phyloP scores from a whole-genome alignment of 306 rosid genomes.

The Medicago ruthenica region DNA sequence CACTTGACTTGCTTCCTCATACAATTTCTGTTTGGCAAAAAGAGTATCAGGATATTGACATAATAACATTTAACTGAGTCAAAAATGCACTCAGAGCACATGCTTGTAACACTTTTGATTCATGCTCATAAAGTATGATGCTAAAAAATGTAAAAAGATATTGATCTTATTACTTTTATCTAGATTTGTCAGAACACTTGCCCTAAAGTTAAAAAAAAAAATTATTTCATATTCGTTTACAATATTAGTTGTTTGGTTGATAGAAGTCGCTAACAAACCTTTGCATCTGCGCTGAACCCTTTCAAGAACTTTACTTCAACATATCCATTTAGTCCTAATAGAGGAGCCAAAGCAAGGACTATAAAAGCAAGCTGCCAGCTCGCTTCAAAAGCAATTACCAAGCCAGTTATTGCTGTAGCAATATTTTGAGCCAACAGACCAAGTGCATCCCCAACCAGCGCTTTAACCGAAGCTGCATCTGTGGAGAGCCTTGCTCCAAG shows the following conservation, averaged over 20 bases:
- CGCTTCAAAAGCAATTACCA: slow-evolving; percentile 57
- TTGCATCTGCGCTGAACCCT: slow-evolving; percentile 64
- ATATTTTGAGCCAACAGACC: slow-evolving; percentile 58
- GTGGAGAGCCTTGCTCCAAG: slow-evolving; percentile 64
- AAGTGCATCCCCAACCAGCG: slow-evolving; percentile 71
- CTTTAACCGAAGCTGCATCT: slow-evolving; percentile 61
- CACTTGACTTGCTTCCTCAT: slow-evolving; percentile 73
- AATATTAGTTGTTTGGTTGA: slow-evolving; percentile 5
- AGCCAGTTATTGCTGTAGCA: slow-evolving; percentile 46
- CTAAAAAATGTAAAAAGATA: slow-evolving; percentile 9
- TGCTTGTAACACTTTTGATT: slow-evolving; percentile 12
- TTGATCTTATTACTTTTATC: background rate
- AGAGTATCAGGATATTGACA: slow-evolving; percentile 4
- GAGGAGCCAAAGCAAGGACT: slow-evolving; percentile 55
- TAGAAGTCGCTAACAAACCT: slow-evolving; percentile 49
- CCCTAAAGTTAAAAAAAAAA: background rate
- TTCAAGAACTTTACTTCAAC: slow-evolving; percentile 48
- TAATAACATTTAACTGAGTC: background rate
- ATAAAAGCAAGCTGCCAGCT: slow-evolving; percentile 60
- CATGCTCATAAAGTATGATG: slow-evolving; percentile 6
- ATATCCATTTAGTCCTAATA: slow-evolving; percentile 49
- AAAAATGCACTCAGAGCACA: slow-evolving; percentile 9
- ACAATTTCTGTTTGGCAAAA: slow-evolving; percentile 51
- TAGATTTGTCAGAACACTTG: background rate
- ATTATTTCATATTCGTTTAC: slow-evolving; percentile 17